A percentile compares a stretch with the other conserved stretches of the same genome.
Evolutionary conservation across 2,329 filamentous ascomycete genomes (phyloP).

Genomic region (Paracoccidioides brasiliensis): DNA sequence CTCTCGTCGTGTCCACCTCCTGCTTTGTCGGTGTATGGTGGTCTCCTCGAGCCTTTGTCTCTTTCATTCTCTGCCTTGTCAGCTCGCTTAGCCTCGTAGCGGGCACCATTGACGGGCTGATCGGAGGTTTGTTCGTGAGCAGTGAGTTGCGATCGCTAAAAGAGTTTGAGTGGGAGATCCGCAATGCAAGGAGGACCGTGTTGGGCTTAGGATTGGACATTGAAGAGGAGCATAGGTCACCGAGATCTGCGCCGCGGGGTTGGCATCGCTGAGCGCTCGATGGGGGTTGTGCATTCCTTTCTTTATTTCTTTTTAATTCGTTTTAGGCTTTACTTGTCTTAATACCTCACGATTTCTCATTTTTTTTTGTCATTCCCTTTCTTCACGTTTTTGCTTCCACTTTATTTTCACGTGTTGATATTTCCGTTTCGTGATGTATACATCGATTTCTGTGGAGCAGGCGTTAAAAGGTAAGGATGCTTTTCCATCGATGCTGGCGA

Average conservation of each 20-base stretch:
- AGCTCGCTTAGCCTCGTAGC: constrained; percentile 64
- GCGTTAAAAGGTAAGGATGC: not conserved
- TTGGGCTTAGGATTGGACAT: constrained; percentile 12
- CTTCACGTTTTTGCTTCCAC: not conserved
- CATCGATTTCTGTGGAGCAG: not conserved
- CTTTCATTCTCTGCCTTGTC: constrained; percentile 67
- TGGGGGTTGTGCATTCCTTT: not conserved
- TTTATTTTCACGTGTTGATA: not conserved
- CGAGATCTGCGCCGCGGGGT: not conserved
- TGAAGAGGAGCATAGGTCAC: constrained; percentile 9
- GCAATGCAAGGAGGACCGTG: constrained; percentile 42
- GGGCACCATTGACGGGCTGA: constrained; percentile 70
- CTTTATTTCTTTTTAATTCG: not conserved
- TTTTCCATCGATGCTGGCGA: not conserved
- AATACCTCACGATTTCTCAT: not conserved
- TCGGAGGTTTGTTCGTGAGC: constrained; percentile 75
- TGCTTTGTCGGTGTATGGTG: constrained; percentile 81
- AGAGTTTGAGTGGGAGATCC: constrained; percentile 91
- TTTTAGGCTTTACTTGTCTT: too few relatives aligned
- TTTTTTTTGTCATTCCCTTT: not conserved
- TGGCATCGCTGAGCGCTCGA: not conserved
- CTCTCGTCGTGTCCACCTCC: constrained; percentile 54
- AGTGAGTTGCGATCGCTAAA: constrained; percentile 68
- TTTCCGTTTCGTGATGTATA: not conserved
- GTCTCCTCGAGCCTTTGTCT: constrained; percentile 59